Base-by-base conservation (phyloP, 2,329 filamentous ascomycete genomes). In the Sphaerulina populicola region DNA sequence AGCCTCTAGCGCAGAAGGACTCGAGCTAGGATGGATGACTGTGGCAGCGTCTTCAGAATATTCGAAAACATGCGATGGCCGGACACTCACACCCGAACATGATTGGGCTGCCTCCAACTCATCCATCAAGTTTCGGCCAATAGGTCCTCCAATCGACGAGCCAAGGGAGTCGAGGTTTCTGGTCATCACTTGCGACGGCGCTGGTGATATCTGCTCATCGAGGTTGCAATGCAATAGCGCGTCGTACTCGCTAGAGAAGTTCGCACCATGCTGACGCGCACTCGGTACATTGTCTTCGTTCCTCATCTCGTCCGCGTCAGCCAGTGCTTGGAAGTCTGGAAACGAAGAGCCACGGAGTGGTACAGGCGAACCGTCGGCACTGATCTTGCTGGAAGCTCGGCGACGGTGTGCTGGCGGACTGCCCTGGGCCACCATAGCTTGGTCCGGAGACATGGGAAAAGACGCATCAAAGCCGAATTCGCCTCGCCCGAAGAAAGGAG, bases 81-180 rank as follows among this genome's bases (percentile, higher is more conserved):
- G 40, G 23, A 27, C 23, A 12, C 23, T 38, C 23, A 27, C 39
- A 29, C 33, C 40, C 10, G 49, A 52, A 11, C 44, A 36, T 10
- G 51, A 57, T 21, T 55, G 55, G 8, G 57, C 57, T 14, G 63
- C 58, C 9, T 55, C 56, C 12, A 68, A 51, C 54, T 68, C 66
- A 37, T 68, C 65, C 55, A 68, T 62, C 4, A 68, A 55, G 44
- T 66, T 68, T 31, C 64, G 60, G 21, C 65, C 64, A 3, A 56
- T 30, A 31, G 38, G 14, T 5, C 33, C 42, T 44, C 52, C 54
- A 11, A 54, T 38, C 4, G 52, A 54, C 27, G 59, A 58, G 21
- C 58, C 65, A 15, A 62, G 51, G 5, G 60, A 60, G 14, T 59
- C 58, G 49, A 62, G 58, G 11, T 62, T 51, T 33, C 54, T 49